These are phyloP conservation scores for Cucumis sativus DNA, from an alignment of 306 rosid species.

Conservation along the genomic window Cucumber_9930_V3 NC_026661.2:7000001-7000500, in stretches of 20 bases:
- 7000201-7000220: constrained; percentile 32
- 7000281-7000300: constrained; percentile 77
- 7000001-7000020: background rate
- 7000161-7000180: constrained; percentile 58
- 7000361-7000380: constrained; percentile 77
- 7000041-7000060: background rate
- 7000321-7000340: constrained; percentile 75
- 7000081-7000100: constrained; percentile 46
- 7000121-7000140: constrained; percentile 38
- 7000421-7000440: constrained; percentile 80
- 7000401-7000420: constrained; percentile 42
- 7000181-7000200: constrained; percentile 60
- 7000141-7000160: constrained; percentile 40
- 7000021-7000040: background rate
- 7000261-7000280: constrained; percentile 57
- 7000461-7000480: constrained; percentile 60
- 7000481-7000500: constrained; percentile 91
- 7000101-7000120: constrained; percentile 47
- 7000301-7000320: constrained; percentile 66
- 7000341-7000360: constrained; percentile 70
- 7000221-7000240: constrained; percentile 43
- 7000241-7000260: constrained; percentile 51
- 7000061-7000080: background rate
- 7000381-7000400: constrained; percentile 50
- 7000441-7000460: constrained; percentile 64